Evolutionary conservation across 2,329 filamentous ascomycete genomes (phyloP).

Genomic region (Penicillium janthinellum): DNA sequence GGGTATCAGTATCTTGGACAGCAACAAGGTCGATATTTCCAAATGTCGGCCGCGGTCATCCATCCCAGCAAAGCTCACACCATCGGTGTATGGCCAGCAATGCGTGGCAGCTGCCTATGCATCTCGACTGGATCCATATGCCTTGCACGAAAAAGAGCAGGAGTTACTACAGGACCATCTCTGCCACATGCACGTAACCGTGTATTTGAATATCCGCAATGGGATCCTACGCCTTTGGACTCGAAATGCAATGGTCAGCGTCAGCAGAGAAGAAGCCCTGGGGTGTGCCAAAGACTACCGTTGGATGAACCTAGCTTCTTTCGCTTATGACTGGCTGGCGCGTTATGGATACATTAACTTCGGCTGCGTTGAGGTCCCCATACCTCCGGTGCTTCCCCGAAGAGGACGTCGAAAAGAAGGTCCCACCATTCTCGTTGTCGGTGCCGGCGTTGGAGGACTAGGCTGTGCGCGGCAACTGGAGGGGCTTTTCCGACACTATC

Average conservation of each 20-base stretch:
- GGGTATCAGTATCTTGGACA: conserved; percentile 26
- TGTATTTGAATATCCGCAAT: conserved; percentile 95
- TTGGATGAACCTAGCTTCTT: conserved; percentile 84
- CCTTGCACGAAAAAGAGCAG: conserved; percentile 83
- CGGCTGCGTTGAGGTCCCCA: conserved; percentile 77
- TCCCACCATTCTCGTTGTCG: conserved; percentile 81
- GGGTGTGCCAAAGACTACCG: conserved; percentile 85
- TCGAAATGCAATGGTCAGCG: conserved; percentile 77
- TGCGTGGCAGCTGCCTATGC: conserved; percentile 87
- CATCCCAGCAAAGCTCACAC: conserved; percentile 73
- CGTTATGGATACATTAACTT: conserved; percentile 95
- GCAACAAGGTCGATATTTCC: conserved; percentile 32
- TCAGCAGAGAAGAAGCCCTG: conserved; percentile 81
- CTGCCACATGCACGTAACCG: conserved; percentile 85
- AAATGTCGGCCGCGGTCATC: conserved; percentile 76
- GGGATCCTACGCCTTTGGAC: conserved; percentile 90
- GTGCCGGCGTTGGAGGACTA: conserved; percentile 90
- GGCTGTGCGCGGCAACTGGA: conserved; percentile 91
- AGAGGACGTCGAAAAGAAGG: conserved; percentile 52
- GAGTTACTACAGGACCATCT: conserved; percentile 76
- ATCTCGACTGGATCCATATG: conserved; percentile 85
- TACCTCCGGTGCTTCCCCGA: conserved; percentile 42
- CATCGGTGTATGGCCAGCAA: conserved; percentile 82
- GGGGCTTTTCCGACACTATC: conserved; percentile 79
- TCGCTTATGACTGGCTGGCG: conserved; percentile 91